Percentiles rank a stretch among this genome's conserved stretches.
Evolutionary conservation across 768 basidiomycete genomes (phyloP).

Genomic region (Amanita jacksonii): DNA sequence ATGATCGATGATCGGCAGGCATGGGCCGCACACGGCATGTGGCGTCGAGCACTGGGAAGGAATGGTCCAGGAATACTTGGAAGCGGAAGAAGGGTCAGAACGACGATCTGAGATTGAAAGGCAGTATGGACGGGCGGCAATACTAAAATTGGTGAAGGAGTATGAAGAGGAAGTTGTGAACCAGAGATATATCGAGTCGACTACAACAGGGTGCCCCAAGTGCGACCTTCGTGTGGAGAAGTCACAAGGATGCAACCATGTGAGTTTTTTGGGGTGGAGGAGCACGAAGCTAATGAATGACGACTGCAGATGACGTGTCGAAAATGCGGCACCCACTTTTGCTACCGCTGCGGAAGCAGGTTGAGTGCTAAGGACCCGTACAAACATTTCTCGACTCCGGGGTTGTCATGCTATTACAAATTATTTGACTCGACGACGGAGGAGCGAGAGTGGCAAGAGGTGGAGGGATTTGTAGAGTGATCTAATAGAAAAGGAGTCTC

Average conservation of each 20-base stretch:
- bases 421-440: slow-evolving; percentile 49
- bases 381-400: slow-evolving; percentile 51
- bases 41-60: slow-evolving; percentile 57
- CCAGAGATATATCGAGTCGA: slow-evolving; percentile 57
- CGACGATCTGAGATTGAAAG: slow-evolving; percentile 46
- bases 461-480: slow-evolving; percentile 26
- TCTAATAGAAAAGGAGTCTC: slow-evolving; percentile 10
- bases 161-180: slow-evolving; percentile 72
- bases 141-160: slow-evolving; percentile 48
- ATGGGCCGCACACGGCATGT: slow-evolving; percentile 70
- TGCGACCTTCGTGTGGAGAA: slow-evolving; percentile 72
- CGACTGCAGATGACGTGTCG: slow-evolving; percentile 60
- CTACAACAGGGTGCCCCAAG: slow-evolving; percentile 65
- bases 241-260: slow-evolving; percentile 80
- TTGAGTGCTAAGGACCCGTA: slow-evolving; percentile 48
- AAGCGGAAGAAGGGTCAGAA: slow-evolving; percentile 39
- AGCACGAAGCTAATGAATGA: slow-evolving; percentile 8
- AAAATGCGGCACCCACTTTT: slow-evolving; percentile 73
- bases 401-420: slow-evolving; percentile 47
- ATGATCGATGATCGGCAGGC: slow-evolving; percentile 48
- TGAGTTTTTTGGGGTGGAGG: slow-evolving; percentile 25
- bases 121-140: slow-evolving; percentile 51
- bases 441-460: slow-evolving; percentile 43
- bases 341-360: slow-evolving; percentile 64
- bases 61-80: slow-evolving; percentile 59